These are phyloP conservation scores for Arabis alpina DNA, from an alignment of 345 rosid species.

Conservation along the genomic window DNA sequence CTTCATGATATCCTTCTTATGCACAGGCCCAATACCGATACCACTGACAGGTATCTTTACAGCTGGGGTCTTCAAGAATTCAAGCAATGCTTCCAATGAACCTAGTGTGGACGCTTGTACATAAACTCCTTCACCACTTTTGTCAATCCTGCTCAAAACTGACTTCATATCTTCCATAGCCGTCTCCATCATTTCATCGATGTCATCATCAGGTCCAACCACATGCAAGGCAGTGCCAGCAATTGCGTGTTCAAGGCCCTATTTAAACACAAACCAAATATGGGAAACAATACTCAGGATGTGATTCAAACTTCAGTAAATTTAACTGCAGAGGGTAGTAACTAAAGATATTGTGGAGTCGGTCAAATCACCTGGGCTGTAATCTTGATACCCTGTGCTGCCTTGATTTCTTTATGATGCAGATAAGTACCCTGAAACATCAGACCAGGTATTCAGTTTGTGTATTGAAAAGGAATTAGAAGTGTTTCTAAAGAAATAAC, in stretches of 20 bases:
- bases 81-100: slow-evolving; percentile 93
- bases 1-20: slow-evolving; percentile 91
- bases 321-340: slow-evolving; percentile 3
- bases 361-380: slow-evolving; percentile 70
- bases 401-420: slow-evolving; percentile 90
- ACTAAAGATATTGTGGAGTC: slow-evolving; percentile 13
- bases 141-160: slow-evolving; percentile 83
- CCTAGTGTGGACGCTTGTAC: slow-evolving; percentile 98
- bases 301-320: slow-evolving; percentile 19
- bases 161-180: slow-evolving; percentile 89
- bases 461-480: slow-evolving; percentile 11
- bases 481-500: slow-evolving; percentile 6
- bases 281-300: slow-evolving; percentile 16
- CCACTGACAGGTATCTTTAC: slow-evolving; percentile 94
- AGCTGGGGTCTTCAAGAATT: slow-evolving; percentile 82
- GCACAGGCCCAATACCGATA: slow-evolving; percentile 89
- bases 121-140: slow-evolving; percentile 89
- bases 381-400: slow-evolving; percentile 96
- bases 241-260: slow-evolving; percentile 96
- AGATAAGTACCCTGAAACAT: slow-evolving; percentile 77
- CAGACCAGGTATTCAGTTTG: slow-evolving; percentile 30
- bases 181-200: slow-evolving; percentile 69
- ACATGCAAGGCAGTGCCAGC: slow-evolving; percentile 93
- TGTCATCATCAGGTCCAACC: slow-evolving; percentile 74
- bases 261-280: slow-evolving; percentile 24